Base-by-base conservation (phyloP, 805 yeast genomes). In the Wickerhamomyces chaumierensis region DNA sequence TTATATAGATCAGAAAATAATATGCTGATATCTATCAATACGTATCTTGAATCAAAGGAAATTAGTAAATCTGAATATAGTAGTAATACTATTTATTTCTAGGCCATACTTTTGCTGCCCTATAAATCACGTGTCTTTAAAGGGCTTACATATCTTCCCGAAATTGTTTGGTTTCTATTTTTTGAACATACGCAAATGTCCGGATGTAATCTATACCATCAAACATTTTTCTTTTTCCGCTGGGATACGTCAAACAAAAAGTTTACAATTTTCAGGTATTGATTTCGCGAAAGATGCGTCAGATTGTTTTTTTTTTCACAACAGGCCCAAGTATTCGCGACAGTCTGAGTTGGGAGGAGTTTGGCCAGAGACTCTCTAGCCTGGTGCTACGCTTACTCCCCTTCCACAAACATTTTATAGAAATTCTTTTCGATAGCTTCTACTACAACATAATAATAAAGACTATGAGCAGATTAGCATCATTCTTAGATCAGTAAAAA, bases 401-500 rank as follows among this genome's bases (percentile, higher is more conserved):
- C 14, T 9, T 25, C 29, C 29, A 25, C 29, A 25, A 25, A 25
- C 29, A 25, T 8, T 25, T 25, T 25, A 25, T 25, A 25, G 29
- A 25, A 25, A 25, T 25, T 25, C 7, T 25, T 25, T 25, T 25
- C 29, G 29, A 25, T 25, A 25, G 29, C 29, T 25, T 25, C 29
- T 25, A 25, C 29, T 4, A 25, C 29, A 25, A 25, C 29, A 25
- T 13, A 25, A 4, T 25, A 25, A 13, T 25, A 25, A 13, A 25
- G n/a, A 8, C 7, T 11, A 8, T 4, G 7, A 25, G 12, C 12
- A 25, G 29, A 25, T 25, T 25, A 25, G 29, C 29, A 25, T 25
- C 29, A 21, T 11, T 21, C 29, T 16, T 16, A 31, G 33, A 39
- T 34, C 41, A 42, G 38, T 31, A 54, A 60, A 53, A 52, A 65